Evolutionary conservation across 2,329 filamentous ascomycete genomes (phyloP).

Genomic region (Microdochium trichocladiopsis): DNA sequence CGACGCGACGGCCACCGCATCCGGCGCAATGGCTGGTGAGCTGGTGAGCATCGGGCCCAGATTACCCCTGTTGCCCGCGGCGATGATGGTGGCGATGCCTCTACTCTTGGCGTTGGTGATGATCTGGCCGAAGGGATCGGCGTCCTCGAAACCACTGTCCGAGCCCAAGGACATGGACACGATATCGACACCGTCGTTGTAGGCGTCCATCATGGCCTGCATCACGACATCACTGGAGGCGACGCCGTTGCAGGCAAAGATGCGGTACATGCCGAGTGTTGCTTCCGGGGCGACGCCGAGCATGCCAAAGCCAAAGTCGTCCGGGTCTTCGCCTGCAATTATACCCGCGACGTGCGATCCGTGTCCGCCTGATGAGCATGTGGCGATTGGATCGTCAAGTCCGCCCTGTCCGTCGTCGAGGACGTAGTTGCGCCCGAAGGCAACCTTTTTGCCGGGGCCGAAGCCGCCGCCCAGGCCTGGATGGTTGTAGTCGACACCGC

Average conservation of each 20-base stretch:
- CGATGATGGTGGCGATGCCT: neutral
- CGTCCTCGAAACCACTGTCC: neutral
- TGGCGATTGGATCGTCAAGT: no score
- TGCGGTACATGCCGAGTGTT: constrained; percentile 2
- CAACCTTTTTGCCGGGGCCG: constrained; percentile 8
- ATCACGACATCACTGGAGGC: constrained; percentile 2
- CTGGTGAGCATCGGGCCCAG: no score
- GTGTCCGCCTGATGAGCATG: no score
- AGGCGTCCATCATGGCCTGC: constrained; percentile 1
- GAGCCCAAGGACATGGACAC: constrained; percentile 3
- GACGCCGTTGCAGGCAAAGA: constrained; percentile 1
- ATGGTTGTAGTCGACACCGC: constrained; percentile 9
- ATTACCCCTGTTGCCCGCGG: neutral
- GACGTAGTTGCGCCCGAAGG: neutral
- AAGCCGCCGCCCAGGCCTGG: constrained; percentile 7
- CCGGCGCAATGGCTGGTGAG: no score
- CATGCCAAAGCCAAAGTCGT: constrained; percentile 1
- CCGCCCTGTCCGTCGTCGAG: no score
- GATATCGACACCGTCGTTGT: constrained; percentile 1
- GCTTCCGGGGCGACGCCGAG: constrained; percentile 3
- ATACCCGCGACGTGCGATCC: no score
- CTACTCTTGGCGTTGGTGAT: neutral
- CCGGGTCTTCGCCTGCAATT: no score
- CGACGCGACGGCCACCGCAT: no score
- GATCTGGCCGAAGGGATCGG: neutral